Evolutionary conservation across 2,329 filamentous ascomycete genomes (phyloP).

Genomic region (Epichloe coenophiala): DNA sequence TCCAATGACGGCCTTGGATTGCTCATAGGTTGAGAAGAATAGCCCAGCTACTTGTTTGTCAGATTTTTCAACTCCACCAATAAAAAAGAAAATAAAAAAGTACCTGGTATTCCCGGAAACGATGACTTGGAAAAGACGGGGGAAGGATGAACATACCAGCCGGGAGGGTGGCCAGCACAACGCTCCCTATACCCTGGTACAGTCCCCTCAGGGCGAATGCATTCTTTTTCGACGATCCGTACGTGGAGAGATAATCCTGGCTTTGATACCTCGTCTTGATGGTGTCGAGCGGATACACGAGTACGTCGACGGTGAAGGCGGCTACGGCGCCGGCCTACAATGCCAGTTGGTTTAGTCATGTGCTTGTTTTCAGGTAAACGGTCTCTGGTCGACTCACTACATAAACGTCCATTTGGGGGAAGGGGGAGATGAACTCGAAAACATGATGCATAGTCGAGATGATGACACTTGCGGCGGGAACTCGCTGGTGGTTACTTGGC

Average conservation of each 20-base stretch:
- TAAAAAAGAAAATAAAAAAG: no score
- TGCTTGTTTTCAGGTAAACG: background rate
- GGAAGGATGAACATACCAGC: slow-evolving; percentile 39
- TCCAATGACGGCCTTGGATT: slow-evolving; percentile 50
- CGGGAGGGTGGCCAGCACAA: slow-evolving; percentile 79
- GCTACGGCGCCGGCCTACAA: slow-evolving; percentile 67
- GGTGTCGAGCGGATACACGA: slow-evolving; percentile 81
- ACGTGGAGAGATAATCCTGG: slow-evolving; percentile 57
- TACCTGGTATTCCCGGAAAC: background rate
- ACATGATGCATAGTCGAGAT: background rate
- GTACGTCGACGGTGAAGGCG: slow-evolving; percentile 72
- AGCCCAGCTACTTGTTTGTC: slow-evolving; percentile 46
- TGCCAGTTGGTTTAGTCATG: background rate
- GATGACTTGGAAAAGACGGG: background rate
- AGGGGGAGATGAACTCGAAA: background rate
- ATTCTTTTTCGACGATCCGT: slow-evolving; percentile 41
- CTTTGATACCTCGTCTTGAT: slow-evolving; percentile 79
- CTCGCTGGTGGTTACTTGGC: background rate
- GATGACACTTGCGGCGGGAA: background rate
- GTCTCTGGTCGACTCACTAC: slow-evolving; percentile 11
- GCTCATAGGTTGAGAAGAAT: slow-evolving; percentile 87
- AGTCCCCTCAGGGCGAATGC: slow-evolving; percentile 53
- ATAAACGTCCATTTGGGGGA: slow-evolving; percentile 17
- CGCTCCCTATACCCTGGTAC: slow-evolving; percentile 78
- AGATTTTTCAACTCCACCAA: no score